These are phyloP conservation scores for Russula sp. DNA, from an alignment of 768 basidiomycete genomes.

Conservation along the genomic window DNA sequence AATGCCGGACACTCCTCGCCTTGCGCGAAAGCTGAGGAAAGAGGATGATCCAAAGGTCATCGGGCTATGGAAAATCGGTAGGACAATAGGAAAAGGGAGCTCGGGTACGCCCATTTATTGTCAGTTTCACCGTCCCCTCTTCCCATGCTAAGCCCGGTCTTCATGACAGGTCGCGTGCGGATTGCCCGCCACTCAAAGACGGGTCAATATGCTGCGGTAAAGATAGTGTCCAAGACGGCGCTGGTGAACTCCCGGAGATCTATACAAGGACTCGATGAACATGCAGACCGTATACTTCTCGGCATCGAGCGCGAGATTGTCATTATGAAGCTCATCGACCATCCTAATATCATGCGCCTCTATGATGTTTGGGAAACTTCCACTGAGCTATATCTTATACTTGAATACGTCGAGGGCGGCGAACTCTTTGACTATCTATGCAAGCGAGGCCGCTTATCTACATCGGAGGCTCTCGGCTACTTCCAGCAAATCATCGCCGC, in stretches of 20 bases:
- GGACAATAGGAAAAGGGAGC: constrained; percentile 48
- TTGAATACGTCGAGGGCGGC: constrained; percentile 92
- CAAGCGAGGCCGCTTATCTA: constrained; percentile 61
- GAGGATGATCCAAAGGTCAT: constrained; percentile 36
- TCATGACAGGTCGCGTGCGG: constrained; percentile 68
- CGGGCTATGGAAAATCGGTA: constrained; percentile 48
- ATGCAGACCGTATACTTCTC: constrained; percentile 69
- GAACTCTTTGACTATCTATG: constrained; percentile 93
- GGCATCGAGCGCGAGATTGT: constrained; percentile 91
- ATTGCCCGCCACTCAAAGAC: constrained; percentile 85
- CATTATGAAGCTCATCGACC: constrained; percentile 94
- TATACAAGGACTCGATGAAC: constrained; percentile 59
- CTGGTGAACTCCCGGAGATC: constrained; percentile 60
- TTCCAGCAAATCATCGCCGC: constrained; percentile 93
- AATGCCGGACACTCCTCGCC: constrained; percentile 15
- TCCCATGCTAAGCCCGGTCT: not conserved
- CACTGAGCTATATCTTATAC: constrained; percentile 79
- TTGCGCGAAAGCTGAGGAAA: constrained; percentile 20
- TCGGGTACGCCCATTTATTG: constrained; percentile 34
- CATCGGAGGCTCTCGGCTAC: constrained; percentile 69
- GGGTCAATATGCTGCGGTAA: constrained; percentile 86
- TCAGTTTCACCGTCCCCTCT: not conserved
- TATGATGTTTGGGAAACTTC: constrained; percentile 98
- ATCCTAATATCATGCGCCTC: constrained; percentile 89
- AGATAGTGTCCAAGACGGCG: constrained; percentile 79